phyloP scores from a whole-genome alignment of 345 rosid species.

The Alliaria petiolata region DNA sequence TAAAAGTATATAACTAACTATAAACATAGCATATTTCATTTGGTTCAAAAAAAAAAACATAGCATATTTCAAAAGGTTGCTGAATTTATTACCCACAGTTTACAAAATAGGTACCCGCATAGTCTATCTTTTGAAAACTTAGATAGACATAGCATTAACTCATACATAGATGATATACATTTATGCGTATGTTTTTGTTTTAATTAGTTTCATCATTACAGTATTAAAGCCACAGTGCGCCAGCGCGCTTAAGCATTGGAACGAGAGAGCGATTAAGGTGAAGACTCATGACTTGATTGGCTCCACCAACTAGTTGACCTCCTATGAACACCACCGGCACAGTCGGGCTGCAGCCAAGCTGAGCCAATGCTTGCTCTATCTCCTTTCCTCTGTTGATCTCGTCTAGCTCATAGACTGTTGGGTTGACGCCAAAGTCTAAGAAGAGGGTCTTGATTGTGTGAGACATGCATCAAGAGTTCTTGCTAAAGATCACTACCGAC shows the following conservation, averaged over 20 bases:
- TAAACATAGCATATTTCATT: too few relatives aligned
- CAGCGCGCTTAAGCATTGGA: constrained; percentile 48
- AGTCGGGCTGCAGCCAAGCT: constrained; percentile 62
- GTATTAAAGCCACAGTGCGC: background rate
- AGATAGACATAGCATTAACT: constrained; percentile 12
- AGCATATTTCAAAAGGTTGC: background rate
- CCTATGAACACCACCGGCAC: constrained; percentile 79
- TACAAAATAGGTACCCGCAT: constrained; percentile 10
- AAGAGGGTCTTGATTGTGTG: constrained; percentile 63
- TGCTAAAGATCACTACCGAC: constrained; percentile 81
- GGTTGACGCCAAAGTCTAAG: constrained; percentile 66
- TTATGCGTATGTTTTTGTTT: background rate
- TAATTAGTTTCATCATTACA: background rate
- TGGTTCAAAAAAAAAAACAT: too few relatives aligned
- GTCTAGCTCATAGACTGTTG: constrained; percentile 63
- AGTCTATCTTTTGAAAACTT: constrained; percentile 17
- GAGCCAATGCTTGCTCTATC: constrained; percentile 65
- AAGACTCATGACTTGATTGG: constrained; percentile 39
- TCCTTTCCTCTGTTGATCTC: constrained; percentile 60
- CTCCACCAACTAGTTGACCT: constrained; percentile 78
- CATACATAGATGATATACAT: background rate
- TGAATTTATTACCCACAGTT: background rate
- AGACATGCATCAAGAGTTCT: constrained; percentile 68
- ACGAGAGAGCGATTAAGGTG: constrained; percentile 72
- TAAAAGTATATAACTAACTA: background rate